Percentiles rank a stretch among this genome's conserved stretches.
Conservation (phyloP, 805 yeast species). For the Kodamaea kaohsiungensis region DNA sequence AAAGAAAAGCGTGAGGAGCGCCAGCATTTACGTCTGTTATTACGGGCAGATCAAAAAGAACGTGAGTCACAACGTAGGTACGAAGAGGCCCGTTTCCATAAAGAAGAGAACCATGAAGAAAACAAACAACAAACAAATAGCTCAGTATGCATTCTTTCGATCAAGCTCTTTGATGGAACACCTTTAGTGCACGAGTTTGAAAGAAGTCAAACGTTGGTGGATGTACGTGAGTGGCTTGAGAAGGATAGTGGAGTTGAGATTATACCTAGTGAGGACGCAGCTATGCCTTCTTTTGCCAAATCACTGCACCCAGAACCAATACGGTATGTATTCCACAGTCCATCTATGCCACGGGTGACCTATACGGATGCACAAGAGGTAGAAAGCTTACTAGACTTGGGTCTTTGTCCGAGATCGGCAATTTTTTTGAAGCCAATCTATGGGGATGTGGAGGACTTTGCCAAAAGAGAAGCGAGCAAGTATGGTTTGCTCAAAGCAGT, state of each 20-base stretch:
- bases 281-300: constrained; percentile 53
- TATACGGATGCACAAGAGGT: constrained; percentile 53
- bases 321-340: constrained; percentile 37
- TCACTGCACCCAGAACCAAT: constrained; percentile 61
- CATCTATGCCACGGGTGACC: constrained; percentile 50
- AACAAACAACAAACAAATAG: constrained; percentile 10
- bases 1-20: constrained; percentile 51
- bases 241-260: constrained; percentile 36
- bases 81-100: constrained; percentile 10
- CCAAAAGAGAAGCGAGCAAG: neutral
- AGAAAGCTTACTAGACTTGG: constrained; percentile 50
- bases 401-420: constrained; percentile 71
- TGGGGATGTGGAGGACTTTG: constrained; percentile 4
- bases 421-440: constrained; percentile 66
- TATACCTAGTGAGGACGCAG: constrained; percentile 33
- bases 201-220: constrained; percentile 45
- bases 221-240: constrained; percentile 65
- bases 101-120: constrained; percentile 20
- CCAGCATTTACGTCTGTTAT: constrained; percentile 52
- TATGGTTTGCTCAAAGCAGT: neutral
- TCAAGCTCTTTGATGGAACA: constrained; percentile 69
- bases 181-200: constrained; percentile 54
- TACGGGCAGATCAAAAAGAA: constrained; percentile 56
- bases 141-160: constrained; percentile 44
- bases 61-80: constrained; percentile 23